These are phyloP conservation scores for Entoloma clypeatum DNA, from an alignment of 1,284 basidiomycete species.

Conservation along the genomic window DNA sequence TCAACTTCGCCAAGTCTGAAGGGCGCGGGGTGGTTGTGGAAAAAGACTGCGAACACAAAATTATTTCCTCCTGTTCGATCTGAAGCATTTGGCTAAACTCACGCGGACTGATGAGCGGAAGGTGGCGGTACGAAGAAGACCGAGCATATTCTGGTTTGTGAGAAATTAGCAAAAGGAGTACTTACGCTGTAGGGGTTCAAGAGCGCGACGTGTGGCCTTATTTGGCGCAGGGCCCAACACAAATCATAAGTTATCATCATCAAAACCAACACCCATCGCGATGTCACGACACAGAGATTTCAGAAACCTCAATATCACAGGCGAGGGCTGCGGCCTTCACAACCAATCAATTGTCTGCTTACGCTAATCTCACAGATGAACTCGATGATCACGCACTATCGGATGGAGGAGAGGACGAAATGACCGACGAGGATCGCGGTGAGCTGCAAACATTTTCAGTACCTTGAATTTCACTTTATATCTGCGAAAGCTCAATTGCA, in stretches of 20 bases:
- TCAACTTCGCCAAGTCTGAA: slow-evolving; percentile 68
- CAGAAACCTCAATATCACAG: slow-evolving; percentile 84
- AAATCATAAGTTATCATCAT: too few relatives aligned
- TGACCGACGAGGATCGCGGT: slow-evolving; percentile 73
- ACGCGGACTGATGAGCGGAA: slow-evolving; percentile 47
- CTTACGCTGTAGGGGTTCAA: neutral
- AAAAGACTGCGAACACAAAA: slow-evolving; percentile 50
- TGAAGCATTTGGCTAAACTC: slow-evolving; percentile 21
- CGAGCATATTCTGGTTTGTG: slow-evolving; percentile 39
- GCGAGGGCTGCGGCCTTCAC: slow-evolving; percentile 38
- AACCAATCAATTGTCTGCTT: slow-evolving; percentile 1
- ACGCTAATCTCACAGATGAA: slow-evolving; percentile 49
- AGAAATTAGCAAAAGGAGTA: neutral
- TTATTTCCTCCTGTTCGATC: neutral
- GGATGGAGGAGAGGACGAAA: slow-evolving; percentile 67
- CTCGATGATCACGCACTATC: slow-evolving; percentile 69
- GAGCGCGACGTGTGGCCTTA: too few relatives aligned
- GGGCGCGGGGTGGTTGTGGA: slow-evolving; percentile 54
- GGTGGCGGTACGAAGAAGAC: slow-evolving; percentile 40
- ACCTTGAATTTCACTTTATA: neutral
- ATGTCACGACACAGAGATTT: slow-evolving; percentile 92
- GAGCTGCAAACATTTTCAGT: slow-evolving; percentile 3
- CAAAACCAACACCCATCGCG: too few relatives aligned
- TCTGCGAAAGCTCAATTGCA: slow-evolving; percentile 63
- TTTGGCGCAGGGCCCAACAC: too few relatives aligned